phyloP scores from a whole-genome alignment of 768 basidiomycete species.

The Gymnopilus junonius region DNA sequence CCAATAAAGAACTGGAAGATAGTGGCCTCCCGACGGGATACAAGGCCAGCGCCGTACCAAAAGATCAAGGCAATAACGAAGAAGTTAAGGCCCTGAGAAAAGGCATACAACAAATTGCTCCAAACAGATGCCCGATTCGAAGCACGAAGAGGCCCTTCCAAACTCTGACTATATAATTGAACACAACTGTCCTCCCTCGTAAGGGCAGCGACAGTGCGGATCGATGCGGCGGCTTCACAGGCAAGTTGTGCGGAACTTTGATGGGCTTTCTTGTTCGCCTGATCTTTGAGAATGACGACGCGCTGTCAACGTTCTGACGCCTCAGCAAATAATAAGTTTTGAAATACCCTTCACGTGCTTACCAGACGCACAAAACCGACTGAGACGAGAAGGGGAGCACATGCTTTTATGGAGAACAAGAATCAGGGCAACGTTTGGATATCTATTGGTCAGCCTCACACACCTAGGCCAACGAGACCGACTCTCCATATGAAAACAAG shows the following conservation, averaged over 20 bases:
- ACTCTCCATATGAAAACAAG: slow-evolving; percentile 78
- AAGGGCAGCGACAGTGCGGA: slow-evolving; percentile 87
- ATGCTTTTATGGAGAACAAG: slow-evolving; percentile 52
- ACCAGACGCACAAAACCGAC: slow-evolving; percentile 85
- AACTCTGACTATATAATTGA: slow-evolving; percentile 62
- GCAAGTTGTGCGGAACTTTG: slow-evolving; percentile 87
- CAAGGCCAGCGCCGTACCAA: slow-evolving; percentile 72
- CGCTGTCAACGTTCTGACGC: slow-evolving; percentile 40
- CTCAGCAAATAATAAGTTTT: background rate
- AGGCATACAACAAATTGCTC: slow-evolving; percentile 68
- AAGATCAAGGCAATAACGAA: slow-evolving; percentile 84
- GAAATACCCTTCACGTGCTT: slow-evolving; percentile 20
- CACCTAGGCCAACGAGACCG: slow-evolving; percentile 83
- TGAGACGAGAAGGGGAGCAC: slow-evolving; percentile 67
- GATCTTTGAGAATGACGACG: slow-evolving; percentile 88
- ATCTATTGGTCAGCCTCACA: slow-evolving; percentile 16
- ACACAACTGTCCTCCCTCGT: slow-evolving; percentile 86
- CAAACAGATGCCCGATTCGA: slow-evolving; percentile 70
- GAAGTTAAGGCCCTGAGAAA: slow-evolving; percentile 80
- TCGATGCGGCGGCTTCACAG: slow-evolving; percentile 89
- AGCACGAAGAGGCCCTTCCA: slow-evolving; percentile 69
- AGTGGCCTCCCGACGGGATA: slow-evolving; percentile 54
- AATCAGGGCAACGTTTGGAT: too few relatives aligned
- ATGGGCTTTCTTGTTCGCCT: slow-evolving; percentile 79
- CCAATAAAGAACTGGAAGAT: slow-evolving; percentile 81